phyloP scores from a whole-genome alignment of 495 filamentous ascomycete species.

The Astrothelium macrocarpum region DNA sequence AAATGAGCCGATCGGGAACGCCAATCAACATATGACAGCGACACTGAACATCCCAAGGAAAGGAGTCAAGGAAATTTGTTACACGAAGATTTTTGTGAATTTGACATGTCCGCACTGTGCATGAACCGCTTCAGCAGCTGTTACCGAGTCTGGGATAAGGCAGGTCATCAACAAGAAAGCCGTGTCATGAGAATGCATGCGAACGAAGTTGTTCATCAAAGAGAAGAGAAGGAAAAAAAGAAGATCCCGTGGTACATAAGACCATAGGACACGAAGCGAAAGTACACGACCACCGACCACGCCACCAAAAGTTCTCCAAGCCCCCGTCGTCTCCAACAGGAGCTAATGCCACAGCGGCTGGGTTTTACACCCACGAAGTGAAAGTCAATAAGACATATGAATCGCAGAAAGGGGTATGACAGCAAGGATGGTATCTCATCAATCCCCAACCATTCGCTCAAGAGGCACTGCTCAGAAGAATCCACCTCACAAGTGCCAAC shows the following conservation, averaged over 20 bases:
- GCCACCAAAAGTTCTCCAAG: slow-evolving; percentile 1
- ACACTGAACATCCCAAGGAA: not conserved
- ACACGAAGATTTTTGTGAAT: slow-evolving; percentile 3
- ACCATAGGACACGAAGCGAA: not conserved
- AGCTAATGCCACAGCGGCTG: not conserved
- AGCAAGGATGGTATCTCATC: slow-evolving; percentile 3
- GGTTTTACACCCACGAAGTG: not conserved
- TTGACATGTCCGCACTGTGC: not conserved
- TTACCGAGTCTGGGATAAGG: not conserved
- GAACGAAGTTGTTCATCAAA: not conserved
- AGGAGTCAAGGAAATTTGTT: not conserved
- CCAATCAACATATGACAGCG: not conserved
- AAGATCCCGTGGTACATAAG: not conserved
- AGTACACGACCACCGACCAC: not conserved
- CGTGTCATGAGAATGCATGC: slow-evolving; percentile 3
- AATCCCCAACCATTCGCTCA: not conserved
- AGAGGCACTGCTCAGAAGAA: not conserved
- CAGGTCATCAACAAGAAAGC: slow-evolving; percentile 5
- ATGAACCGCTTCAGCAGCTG: not conserved
- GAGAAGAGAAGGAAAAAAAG: not conserved
- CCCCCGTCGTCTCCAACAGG: not conserved
- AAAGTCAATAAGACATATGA: not conserved
- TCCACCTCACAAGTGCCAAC: not conserved
- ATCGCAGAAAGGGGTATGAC: slow-evolving; percentile 1
- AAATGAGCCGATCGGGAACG: not conserved